These are phyloP conservation scores for Rosa multiflora DNA, from an alignment of 306 rosid genomes.

Conservation along the genomic window DNA sequence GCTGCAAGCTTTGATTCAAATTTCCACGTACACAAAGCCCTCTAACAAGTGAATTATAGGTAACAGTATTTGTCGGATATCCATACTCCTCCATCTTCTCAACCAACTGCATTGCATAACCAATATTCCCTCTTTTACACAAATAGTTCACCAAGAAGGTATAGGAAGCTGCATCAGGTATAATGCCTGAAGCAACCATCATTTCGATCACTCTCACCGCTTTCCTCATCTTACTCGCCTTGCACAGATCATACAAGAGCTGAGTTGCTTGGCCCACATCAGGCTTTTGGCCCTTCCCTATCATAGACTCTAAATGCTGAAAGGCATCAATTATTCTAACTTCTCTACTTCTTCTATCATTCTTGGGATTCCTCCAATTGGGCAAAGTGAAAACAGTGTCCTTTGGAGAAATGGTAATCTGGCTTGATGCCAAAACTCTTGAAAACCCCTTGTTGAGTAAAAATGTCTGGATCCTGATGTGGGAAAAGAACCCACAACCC, in stretches of 20 bases:
- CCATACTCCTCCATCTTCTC: slow-evolving; percentile 80
- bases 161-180: slow-evolving; percentile 70
- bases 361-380: slow-evolving; percentile 65
- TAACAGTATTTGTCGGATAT: slow-evolving; percentile 55
- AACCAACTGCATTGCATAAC: slow-evolving; percentile 88
- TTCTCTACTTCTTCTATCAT: slow-evolving; percentile 51
- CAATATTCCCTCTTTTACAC: slow-evolving; percentile 82
- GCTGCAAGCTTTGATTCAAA: slow-evolving; percentile 66
- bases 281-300: slow-evolving; percentile 74
- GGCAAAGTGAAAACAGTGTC: slow-evolving; percentile 61
- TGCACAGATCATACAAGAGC: slow-evolving; percentile 83
- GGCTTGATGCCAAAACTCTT: slow-evolving; percentile 65
- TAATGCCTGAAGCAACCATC: slow-evolving; percentile 68
- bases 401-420: slow-evolving; percentile 55
- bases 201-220: slow-evolving; percentile 76
- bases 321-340: slow-evolving; percentile 60
- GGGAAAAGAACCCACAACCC: slow-evolving; percentile 43
- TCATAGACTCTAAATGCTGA: slow-evolving; percentile 60
- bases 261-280: slow-evolving; percentile 72
- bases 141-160: slow-evolving; percentile 62
- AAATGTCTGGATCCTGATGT: slow-evolving; percentile 45
- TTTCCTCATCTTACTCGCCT: slow-evolving; percentile 55
- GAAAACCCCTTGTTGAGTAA: slow-evolving; percentile 59
- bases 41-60: slow-evolving; percentile 71
- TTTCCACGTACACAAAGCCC: slow-evolving; percentile 79